These are phyloP conservation scores for Termitomyces sp. DNA, from an alignment of 768 basidiomycete species.

Conservation along the genomic window DNA sequence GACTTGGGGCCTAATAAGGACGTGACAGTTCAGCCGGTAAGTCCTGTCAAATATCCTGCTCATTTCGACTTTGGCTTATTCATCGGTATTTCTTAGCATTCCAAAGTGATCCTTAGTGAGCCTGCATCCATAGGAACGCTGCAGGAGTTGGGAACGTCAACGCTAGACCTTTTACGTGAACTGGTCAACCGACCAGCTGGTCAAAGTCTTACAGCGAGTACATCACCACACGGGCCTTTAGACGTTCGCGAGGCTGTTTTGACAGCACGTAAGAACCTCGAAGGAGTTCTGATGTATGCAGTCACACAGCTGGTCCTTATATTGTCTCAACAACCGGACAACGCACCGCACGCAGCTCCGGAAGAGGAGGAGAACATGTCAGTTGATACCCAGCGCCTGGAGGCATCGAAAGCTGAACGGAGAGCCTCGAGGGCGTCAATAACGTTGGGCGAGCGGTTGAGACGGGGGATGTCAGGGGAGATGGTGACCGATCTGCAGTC, in stretches of 20 bases:
- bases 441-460: constrained; percentile 57
- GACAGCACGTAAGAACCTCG: constrained; percentile 58
- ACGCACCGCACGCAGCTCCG: constrained; percentile 23
- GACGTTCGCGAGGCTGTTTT: constrained; percentile 54
- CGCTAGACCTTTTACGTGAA: constrained; percentile 67
- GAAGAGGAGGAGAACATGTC: constrained; percentile 40
- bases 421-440: constrained; percentile 39
- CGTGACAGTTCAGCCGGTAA: constrained; percentile 67
- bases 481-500: constrained; percentile 69
- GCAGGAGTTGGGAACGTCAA: constrained; percentile 77
- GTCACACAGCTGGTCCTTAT: constrained; percentile 78
- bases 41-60: constrained; percentile 22
- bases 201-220: constrained; percentile 41
- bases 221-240: constrained; percentile 28
- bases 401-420: constrained; percentile 24
- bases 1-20: constrained; percentile 72
- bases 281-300: constrained; percentile 63
- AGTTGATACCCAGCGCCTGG: constrained; percentile 28
- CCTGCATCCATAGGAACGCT: constrained; percentile 83
- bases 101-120: constrained; percentile 79
- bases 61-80: neutral
- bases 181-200: constrained; percentile 58
- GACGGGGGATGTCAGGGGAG: constrained; percentile 78
- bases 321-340: constrained; percentile 69
- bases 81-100: constrained; percentile 48